phyloP scores from a whole-genome alignment of 257 asterid species.

The Primulina huaijiensis region DNA sequence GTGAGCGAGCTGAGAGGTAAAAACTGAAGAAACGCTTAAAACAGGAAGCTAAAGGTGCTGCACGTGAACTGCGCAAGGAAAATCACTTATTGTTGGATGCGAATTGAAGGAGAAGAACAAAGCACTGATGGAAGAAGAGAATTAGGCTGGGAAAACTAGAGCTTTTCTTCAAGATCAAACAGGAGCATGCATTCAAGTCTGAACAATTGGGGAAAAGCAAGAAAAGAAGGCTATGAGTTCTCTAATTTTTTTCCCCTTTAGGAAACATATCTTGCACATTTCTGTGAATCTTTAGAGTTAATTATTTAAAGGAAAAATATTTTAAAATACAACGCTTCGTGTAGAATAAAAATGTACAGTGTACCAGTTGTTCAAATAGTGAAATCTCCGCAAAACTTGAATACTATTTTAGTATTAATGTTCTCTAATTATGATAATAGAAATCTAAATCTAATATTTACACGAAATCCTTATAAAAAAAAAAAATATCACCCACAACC shows the following conservation, averaged over 20 bases:
- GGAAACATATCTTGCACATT: neutral
- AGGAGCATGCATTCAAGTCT: constrained; percentile 87
- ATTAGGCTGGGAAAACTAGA: constrained; percentile 54
- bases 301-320: no score
- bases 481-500: no score
- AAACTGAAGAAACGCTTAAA: constrained; percentile 58
- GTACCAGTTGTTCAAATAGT: neutral
- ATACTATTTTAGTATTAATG: no score
- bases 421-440: no score
- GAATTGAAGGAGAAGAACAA: constrained; percentile 59
- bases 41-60: constrained; percentile 74
- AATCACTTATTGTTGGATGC: constrained; percentile 67
- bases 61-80: constrained; percentile 78
- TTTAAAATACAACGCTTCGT: no score
- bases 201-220: constrained; percentile 82
- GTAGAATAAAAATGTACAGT: neutral
- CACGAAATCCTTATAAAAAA: no score
- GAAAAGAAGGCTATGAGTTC: constrained; percentile 66
- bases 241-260: no score
- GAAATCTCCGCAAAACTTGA: no score
- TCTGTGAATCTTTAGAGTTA: neutral
- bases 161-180: constrained; percentile 98
- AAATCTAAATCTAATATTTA: no score
- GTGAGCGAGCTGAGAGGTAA: constrained; percentile 73
- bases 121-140: constrained; percentile 54